These are phyloP conservation scores for Nicotiana sylvestris DNA, from an alignment of 257 asterid species.

Conservation along the genomic window DNA sequence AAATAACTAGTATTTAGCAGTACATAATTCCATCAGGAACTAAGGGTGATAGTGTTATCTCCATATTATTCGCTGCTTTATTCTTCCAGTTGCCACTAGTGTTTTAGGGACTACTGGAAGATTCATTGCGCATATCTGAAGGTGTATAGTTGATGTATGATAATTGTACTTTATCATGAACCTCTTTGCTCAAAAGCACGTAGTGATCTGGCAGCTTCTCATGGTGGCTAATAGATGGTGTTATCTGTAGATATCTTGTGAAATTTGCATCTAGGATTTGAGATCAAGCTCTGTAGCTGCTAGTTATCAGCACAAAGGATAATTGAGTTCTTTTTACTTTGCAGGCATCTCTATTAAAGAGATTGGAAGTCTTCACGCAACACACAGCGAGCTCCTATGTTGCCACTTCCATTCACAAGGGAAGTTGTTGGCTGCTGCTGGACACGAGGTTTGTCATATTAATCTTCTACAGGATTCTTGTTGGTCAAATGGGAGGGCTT, in stretches of 20 bases:
- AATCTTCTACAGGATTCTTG: neutral
- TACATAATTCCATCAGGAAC: no score
- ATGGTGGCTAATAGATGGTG: neutral
- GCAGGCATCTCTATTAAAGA: constrained; percentile 31
- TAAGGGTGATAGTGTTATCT: no score
- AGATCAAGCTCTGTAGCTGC: neutral
- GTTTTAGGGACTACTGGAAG: neutral
- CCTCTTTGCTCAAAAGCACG: neutral
- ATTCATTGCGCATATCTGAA: neutral
- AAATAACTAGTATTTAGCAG: no score
- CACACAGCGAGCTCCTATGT: constrained; percentile 30
- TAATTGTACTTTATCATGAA: neutral
- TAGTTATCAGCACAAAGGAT: neutral
- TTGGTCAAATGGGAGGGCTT: neutral
- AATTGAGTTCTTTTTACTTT: neutral
- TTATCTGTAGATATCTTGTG: neutral
- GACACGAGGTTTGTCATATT: constrained; percentile 35
- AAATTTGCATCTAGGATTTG: no score
- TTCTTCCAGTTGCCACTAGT: neutral
- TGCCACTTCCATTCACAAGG: constrained; percentile 44
- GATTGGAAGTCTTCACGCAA: constrained; percentile 17
- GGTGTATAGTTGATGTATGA: neutral
- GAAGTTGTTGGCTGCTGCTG: constrained; percentile 41
- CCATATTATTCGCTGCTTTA: no score
- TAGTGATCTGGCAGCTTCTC: neutral